Base-by-base conservation (phyloP, 2,329 filamentous ascomycete species). In the Trichoderma oligosporum region DNA sequence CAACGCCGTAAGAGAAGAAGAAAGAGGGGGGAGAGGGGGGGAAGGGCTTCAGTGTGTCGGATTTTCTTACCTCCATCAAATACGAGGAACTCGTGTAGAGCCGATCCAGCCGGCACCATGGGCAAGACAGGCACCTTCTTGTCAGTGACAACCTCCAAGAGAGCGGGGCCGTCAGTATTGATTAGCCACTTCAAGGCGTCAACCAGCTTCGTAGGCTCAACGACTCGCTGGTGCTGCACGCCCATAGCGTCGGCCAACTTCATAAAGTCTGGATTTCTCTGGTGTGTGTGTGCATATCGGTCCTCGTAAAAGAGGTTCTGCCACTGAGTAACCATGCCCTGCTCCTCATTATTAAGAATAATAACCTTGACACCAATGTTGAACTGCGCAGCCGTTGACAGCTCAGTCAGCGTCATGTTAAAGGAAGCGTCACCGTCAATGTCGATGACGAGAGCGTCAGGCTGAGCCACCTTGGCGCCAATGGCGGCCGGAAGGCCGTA, bases 371-470 rank as follows among this genome's bases (percentile, higher is more conserved):
- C 87, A 63, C 89, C 92, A 71, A 97, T 97, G 77, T 94, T 89
- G 80, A 97, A 97, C 76, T 99, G 92, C 7, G 89, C 84, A 39
- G 92, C 92, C 1, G 93, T 97, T 44, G 88, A 89, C 53, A 99
- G 85, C 77, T 99, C 94, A 1, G 93, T 97, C 59, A 97, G 81
- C 5, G 94, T 97, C 94, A 99, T 97, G 81, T 91, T 90, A 79
- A 99, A 97, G 3, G 92, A 97, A n/a, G 93, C 94, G 71, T 97
- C 94, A 61, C 94, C 94, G 71, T 99, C 94, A 67, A 97, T 95
- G 73, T 97, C 93, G 59, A 97, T 85, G 60, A 97, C 93, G 49
- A 96, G 83, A 61, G 89, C 85, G 51, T 96, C 89, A 0, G 82
- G 81, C 60, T 75, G 73, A n/a, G 78, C 79, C 8, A 96, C 93